phyloP scores from a whole-genome alignment of 176 grass and related monocot species.

The maize (Zea mays) region Zm-B73-REFERENCE-NAM-5.0 NC_050099.1:99456501-99457000 shows the following conservation, averaged over 20 bases:
- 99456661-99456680: slow-evolving; percentile 7
- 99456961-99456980: slow-evolving; percentile 18
- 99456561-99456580: slow-evolving; percentile 66
- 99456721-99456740: too few species aligned
- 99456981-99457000: slow-evolving; percentile 63
- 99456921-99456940: not conserved
- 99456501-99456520: slow-evolving; percentile 67
- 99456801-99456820: slow-evolving; percentile 28
- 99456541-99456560: slow-evolving; percentile 52
- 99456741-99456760: too few species aligned
- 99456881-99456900: slow-evolving; percentile 4
- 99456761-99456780: not conserved
- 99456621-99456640: slow-evolving; percentile 73
- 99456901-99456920: slow-evolving; percentile 15
- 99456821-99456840: slow-evolving; percentile 65
- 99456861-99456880: slow-evolving; percentile 59
- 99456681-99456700: not conserved
- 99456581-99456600: slow-evolving; percentile 61
- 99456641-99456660: slow-evolving; percentile 18
- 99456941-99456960: slow-evolving; percentile 19
- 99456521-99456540: slow-evolving; percentile 52
- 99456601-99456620: slow-evolving; percentile 49
- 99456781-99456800: not conserved
- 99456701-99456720: not conserved
- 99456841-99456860: slow-evolving; percentile 26